Evolutionary conservation across 2,329 filamentous ascomycete genomes (phyloP).

Genomic region (Zasmidium angulare): DNA sequence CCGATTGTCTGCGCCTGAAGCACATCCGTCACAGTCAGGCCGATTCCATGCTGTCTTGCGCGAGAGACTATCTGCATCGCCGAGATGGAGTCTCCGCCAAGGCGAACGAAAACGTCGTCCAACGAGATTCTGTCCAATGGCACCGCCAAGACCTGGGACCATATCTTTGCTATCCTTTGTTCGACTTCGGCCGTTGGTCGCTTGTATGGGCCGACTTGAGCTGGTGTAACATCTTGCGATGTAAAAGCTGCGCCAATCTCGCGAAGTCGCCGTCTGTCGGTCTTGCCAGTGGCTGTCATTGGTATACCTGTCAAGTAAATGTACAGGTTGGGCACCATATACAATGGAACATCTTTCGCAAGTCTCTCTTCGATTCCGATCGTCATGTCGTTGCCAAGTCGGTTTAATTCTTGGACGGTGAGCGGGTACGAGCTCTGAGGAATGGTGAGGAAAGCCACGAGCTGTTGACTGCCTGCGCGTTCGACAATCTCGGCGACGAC

Average conservation of each 20-base stretch:
- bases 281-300: conserved; percentile 46
- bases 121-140: background rate
- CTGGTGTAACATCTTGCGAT: background rate
- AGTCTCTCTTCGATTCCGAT: conserved; percentile 39
- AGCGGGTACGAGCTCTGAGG: background rate
- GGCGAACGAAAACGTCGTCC: conserved; percentile 44
- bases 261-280: background rate
- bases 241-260: conserved; percentile 12
- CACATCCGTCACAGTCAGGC: background rate
- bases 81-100: conserved; percentile 48
- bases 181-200: background rate
- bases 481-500: background rate
- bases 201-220: background rate
- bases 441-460: conserved; percentile 3
- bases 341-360: conserved; percentile 25
- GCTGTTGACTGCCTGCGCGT: background rate
- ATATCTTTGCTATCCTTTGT: background rate
- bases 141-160: background rate
- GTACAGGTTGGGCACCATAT: conserved; percentile 45
- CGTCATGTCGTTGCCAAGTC: background rate
- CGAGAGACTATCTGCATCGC: conserved; percentile 44
- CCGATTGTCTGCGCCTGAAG: background rate
- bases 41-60: background rate
- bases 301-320: conserved; percentile 47
- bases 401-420: background rate